These are phyloP conservation scores for Zygotorulaspora danielsina DNA, from an alignment of 805 yeast genomes.

Conservation along the genomic window DNA sequence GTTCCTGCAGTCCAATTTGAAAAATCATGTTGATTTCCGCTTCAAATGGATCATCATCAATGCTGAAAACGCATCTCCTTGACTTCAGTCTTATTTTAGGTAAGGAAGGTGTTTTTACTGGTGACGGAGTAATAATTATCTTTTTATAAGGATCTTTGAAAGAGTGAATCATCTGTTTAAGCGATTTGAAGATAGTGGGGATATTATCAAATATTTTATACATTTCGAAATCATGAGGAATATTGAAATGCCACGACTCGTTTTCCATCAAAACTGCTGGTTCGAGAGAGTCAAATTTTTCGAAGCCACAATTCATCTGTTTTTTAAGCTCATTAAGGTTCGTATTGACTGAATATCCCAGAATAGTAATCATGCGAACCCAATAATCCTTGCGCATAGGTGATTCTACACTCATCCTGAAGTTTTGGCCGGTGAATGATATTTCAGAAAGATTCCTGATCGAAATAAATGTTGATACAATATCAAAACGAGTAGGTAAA, in stretches of 20 bases:
- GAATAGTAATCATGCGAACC: slow-evolving; percentile 45
- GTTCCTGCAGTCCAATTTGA: slow-evolving; percentile 65
- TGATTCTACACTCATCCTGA: slow-evolving; percentile 49
- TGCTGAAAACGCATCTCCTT: slow-evolving; percentile 51
- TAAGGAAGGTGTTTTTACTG: slow-evolving; percentile 41
- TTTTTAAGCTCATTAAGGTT: slow-evolving; percentile 33
- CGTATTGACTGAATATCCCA: slow-evolving; percentile 31
- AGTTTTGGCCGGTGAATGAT: slow-evolving; percentile 30
- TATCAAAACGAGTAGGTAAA: slow-evolving; percentile 47
- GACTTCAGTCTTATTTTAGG: slow-evolving; percentile 58
- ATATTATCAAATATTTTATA: slow-evolving; percentile 78
- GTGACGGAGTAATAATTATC: slow-evolving; percentile 39
- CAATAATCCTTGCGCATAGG: slow-evolving; percentile 46
- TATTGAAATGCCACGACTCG: slow-evolving; percentile 45
- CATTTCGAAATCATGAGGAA: slow-evolving; percentile 73
- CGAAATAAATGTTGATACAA: slow-evolving; percentile 28
- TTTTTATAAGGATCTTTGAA: slow-evolving; percentile 41
- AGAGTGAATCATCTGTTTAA: slow-evolving; percentile 55
- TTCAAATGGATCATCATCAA: slow-evolving; percentile 92
- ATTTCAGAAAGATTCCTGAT: slow-evolving; percentile 24
- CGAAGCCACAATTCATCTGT: slow-evolving; percentile 17
- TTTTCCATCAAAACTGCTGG: slow-evolving; percentile 40
- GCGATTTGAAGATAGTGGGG: slow-evolving; percentile 60
- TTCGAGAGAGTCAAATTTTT: slow-evolving; percentile 14
- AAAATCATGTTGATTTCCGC: slow-evolving; percentile 59